Evolutionary conservation across 768 basidiomycete species (phyloP), one percentile per base, ranked within the genome.

Genomic region (Boletellus emodensis): DNA sequence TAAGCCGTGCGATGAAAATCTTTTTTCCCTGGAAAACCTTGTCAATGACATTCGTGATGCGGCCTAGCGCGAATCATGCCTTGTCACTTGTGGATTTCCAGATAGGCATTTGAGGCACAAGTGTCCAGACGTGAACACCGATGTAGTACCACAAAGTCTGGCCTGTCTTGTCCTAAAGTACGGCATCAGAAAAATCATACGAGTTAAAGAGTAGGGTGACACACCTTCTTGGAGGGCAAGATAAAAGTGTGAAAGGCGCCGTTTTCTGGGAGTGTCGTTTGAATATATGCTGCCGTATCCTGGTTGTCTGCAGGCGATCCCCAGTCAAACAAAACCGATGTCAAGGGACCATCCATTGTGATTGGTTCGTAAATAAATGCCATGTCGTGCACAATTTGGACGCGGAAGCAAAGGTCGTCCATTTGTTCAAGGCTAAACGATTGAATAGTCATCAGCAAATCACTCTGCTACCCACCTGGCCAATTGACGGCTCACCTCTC

Each of bases 341-440:
- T 62, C 4, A 58, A 58, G 9, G 71, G 66, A 1, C 68, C 72
- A 44, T 85, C 83, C 36, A 83, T 68, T 22, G 80, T 68, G 30
- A 83, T 67, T 0, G 84, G 84, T 50, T 81, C 77, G 43, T 79
- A 74, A 9, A 83, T 36, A 52, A 83, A 84, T 0, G 75, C 79
- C 55, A 76, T 60, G 9, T 72, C 53, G 2, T 46, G 48, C 8
- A 66, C 51, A 11, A 75, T 72, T 44, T 74, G 70, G 13, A 82
- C 46, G 5, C 75, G 72, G 51, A 80, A 66, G 52, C 74, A 67
- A n/a, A 76, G 62, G 17, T 74, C 72, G 15, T 64, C 54, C 53
- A 66, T 65, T n/a, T 61, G 61, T 33, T 62, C 56, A 44, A 73
- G 69, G 46, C 74, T 77, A 26, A 26, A 26, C 24, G 24, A 3